These are phyloP conservation scores for Danielia oregonensis DNA, from an alignment of 805 yeast genomes.

Conservation along the genomic window DNA sequence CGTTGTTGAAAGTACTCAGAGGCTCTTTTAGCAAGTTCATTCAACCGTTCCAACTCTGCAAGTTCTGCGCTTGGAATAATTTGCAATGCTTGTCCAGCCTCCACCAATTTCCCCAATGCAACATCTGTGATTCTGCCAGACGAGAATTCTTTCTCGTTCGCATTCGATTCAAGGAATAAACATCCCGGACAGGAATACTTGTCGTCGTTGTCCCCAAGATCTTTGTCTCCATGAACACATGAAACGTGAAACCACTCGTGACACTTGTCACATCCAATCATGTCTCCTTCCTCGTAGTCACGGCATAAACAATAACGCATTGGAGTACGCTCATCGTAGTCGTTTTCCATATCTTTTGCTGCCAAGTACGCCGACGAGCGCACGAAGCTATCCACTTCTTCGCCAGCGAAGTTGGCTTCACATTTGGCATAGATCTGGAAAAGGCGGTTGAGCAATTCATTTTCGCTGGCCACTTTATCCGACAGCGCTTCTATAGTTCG, in stretches of 20 bases:
- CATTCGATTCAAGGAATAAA: conserved; percentile 1
- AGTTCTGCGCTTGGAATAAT: conserved; percentile 7
- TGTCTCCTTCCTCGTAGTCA: conserved; percentile 52
- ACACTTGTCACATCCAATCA: conserved; percentile 70
- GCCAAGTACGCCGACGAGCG: conserved; percentile 22
- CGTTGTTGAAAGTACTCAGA: conserved; percentile 1
- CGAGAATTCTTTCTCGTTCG: conserved; percentile 1
- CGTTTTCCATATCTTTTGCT: conserved; percentile 8
- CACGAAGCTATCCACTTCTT: conserved; percentile 20
- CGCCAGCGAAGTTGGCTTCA: conserved; percentile 24
- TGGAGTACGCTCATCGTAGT: conserved; percentile 3
- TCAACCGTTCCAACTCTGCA: conserved; percentile 3
- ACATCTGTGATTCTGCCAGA: too few relatives aligned
- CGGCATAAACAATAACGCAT: conserved; percentile 59
- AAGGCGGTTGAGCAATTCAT: conserved; percentile 18
- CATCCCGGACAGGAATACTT: conserved; percentile 16
- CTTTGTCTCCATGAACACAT: conserved; percentile 37
- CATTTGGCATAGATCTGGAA: conserved; percentile 18
- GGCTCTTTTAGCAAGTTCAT: background rate
- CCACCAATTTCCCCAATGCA: conserved; percentile 1
- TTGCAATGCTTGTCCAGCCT: background rate
- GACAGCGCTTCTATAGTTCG: conserved; percentile 11
- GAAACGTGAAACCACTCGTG: conserved; percentile 67
- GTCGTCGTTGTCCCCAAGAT: conserved; percentile 13
- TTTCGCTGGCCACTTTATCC: conserved; percentile 17